These are phyloP conservation scores for Breynia disticha DNA, from an alignment of 441 rosid species.

Conservation along the genomic window DNA sequence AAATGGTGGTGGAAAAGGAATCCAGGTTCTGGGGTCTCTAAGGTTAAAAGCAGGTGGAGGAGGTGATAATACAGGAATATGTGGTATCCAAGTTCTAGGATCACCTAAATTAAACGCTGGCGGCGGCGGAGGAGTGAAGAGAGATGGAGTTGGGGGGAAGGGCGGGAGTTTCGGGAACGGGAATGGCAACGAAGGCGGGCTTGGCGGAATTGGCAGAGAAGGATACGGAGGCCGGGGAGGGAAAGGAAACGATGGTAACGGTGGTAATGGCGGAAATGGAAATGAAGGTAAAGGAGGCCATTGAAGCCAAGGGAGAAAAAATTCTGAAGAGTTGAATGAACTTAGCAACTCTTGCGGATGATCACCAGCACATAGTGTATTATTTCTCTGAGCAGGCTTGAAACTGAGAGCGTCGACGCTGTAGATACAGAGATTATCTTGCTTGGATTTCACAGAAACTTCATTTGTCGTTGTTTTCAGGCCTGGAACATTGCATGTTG, in stretches of 20 bases:
- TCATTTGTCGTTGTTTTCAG: slow-evolving; percentile 49
- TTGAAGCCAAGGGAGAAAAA: slow-evolving; percentile 47
- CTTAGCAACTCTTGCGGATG: slow-evolving; percentile 9
- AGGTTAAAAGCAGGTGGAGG: slow-evolving; percentile 22
- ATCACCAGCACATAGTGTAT: slow-evolving; percentile 39
- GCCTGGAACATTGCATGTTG: slow-evolving; percentile 57
- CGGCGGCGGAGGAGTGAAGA: slow-evolving; percentile 19
- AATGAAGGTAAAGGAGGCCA: slow-evolving; percentile 44
- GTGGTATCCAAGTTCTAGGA: slow-evolving; percentile 30
- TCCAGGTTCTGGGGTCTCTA: slow-evolving; percentile 33
- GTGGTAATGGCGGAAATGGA: not conserved
- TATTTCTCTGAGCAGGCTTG: slow-evolving; percentile 47
- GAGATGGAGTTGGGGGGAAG: slow-evolving; percentile 14
- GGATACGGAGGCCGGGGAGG: slow-evolving; percentile 13
- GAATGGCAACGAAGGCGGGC: slow-evolving; percentile 12
- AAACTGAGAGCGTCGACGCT: slow-evolving; percentile 54
- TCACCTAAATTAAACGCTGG: slow-evolving; percentile 20
- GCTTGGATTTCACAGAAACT: slow-evolving; percentile 51
- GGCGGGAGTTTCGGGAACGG: slow-evolving; percentile 19
- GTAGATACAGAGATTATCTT: slow-evolving; percentile 60
- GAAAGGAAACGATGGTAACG: slow-evolving; percentile 4
- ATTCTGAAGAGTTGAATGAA: slow-evolving; percentile 36
- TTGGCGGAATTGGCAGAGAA: not conserved
- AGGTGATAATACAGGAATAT: slow-evolving; percentile 9
- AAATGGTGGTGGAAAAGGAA: slow-evolving; percentile 31